A percentile compares a stretch with the other conserved stretches of the same genome.
Conservation (phyloP, 495 filamentous ascomycete genomes). For the Aspergillus egyptiacus region DNA sequence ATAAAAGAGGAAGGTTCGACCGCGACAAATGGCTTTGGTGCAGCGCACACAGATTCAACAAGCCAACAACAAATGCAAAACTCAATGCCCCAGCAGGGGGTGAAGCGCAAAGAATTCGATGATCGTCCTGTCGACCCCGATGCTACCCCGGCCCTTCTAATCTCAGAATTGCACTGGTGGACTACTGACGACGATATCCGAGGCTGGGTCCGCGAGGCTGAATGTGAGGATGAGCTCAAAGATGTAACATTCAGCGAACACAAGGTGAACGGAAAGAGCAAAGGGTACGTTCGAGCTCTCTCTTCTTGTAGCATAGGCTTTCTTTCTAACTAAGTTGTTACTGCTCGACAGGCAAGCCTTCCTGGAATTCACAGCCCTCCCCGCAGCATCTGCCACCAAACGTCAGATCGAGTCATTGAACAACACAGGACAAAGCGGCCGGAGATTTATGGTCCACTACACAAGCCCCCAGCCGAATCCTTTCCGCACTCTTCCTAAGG, state of each 20-base stretch:
- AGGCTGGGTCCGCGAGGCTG: constrained; percentile 72
- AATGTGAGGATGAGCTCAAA: constrained; percentile 75
- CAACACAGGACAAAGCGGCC: constrained; percentile 48
- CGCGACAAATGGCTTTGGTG: constrained; percentile 19
- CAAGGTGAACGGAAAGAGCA: constrained; percentile 97
- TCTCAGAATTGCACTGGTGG: constrained; percentile 95
- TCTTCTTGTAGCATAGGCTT: too few species aligned
- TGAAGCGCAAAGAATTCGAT: constrained; percentile 71
- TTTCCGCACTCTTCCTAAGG: constrained; percentile 88
- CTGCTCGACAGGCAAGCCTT: constrained; percentile 69
- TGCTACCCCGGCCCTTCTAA: constrained; percentile 73
- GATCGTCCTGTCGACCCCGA: constrained; percentile 73
- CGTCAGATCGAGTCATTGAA: constrained; percentile 65
- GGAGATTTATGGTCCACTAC: constrained; percentile 69
- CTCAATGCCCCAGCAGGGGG: constrained; percentile 51
- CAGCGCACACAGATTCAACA: constrained; percentile 17
- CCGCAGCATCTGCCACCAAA: constrained; percentile 83
- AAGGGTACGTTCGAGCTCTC: constrained; percentile 62
- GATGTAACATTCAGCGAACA: constrained; percentile 96
- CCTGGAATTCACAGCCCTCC: constrained; percentile 74
- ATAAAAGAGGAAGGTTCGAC: constrained; percentile 22
- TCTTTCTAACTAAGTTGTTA: constrained; percentile 9
- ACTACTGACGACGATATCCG: constrained; percentile 91
- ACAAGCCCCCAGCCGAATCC: constrained; percentile 74
- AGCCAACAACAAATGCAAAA: constrained; percentile 17